Base-by-base conservation (phyloP, 73 alveolate genomes). In the Symbiodinium natans region DNA sequence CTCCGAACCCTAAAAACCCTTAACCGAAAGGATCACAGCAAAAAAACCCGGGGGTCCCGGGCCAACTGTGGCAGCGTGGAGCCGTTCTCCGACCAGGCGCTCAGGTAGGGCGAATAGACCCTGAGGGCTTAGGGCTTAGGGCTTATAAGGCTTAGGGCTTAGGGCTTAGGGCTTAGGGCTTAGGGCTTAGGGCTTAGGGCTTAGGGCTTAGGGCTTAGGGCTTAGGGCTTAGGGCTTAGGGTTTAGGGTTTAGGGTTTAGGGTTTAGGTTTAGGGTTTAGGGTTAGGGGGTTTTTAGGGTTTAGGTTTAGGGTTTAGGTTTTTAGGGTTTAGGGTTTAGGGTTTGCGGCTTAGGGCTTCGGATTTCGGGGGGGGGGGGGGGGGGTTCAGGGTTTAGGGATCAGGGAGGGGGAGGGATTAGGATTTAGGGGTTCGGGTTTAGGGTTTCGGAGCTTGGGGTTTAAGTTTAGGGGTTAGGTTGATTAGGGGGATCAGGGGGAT, bases 61-160 rank as follows among this genome's bases (percentile, higher is more conserved):
- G 42, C 93, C 75, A 84, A 2, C 80, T 42, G 52, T 9, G 93
- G 93, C 93, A 84, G 36, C 34, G 41, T 42, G 31, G 93, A 84
- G 8, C 77, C 2, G 2, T 43, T 43, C 46, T 84, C 93, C 21
- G 93, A 84, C 93, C 93, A 84, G 34, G 43, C 10, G 80, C 77
- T 29, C 36, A 84, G 59, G 80, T 43, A 84, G 8, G 75, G 93
- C 93, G 48, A 36, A 46, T 43, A 84, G 48, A 84, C 80, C 93
- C 93, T 84, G 75, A 33, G 56, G 56, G 5, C 11, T 43, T 43
- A 43, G 56, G 56, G 56, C 11, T 43, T 43, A 43, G 56, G 56
- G 56, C 56, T 43, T 5, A 43, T 43, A 43, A 5, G 56, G 11
- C 19, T 43, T 5, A 11, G 19, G 56, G 56, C 19, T 48, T 5